phyloP scores from a whole-genome alignment of 1,284 basidiomycete genomes.

The Neonothopanus nambi region DNA sequence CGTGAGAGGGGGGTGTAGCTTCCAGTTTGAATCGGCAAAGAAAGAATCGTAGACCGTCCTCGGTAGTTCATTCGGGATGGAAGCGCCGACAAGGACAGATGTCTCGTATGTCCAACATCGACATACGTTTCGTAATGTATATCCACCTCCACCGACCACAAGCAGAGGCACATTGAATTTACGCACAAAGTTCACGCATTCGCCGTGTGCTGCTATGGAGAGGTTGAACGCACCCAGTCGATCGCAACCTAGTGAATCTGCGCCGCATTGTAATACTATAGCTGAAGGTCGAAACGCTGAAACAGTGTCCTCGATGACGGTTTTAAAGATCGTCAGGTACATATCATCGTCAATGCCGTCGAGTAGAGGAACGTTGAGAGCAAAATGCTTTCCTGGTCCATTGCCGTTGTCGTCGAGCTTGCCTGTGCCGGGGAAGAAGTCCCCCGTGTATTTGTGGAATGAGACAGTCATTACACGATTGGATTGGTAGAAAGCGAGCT shows the following conservation, averaged over 20 bases:
- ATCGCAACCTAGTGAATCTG: slow-evolving; percentile 94
- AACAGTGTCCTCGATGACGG: slow-evolving; percentile 93
- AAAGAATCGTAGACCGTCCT: slow-evolving; percentile 91
- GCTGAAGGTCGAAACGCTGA: slow-evolving; percentile 86
- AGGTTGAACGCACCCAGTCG: slow-evolving; percentile 96
- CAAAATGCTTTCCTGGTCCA: slow-evolving; percentile 91
- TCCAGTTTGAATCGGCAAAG: slow-evolving; percentile 89
- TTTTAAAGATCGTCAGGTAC: slow-evolving; percentile 95
- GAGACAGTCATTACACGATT: slow-evolving; percentile 98
- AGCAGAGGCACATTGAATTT: slow-evolving; percentile 89
- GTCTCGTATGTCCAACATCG: slow-evolving; percentile 99
- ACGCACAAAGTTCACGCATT: slow-evolving; percentile 96
- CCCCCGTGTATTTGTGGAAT: slow-evolving; percentile 98
- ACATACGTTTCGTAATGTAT: slow-evolving; percentile 94
- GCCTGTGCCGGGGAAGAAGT: slow-evolving; percentile 97
- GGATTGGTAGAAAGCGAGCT: slow-evolving; percentile 96
- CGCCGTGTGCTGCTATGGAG: slow-evolving; percentile 98
- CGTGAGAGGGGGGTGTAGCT: slow-evolving; percentile 90
- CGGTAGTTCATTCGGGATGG: slow-evolving; percentile 86
- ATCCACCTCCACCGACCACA: slow-evolving; percentile 93
- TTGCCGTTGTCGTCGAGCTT: slow-evolving; percentile 90
- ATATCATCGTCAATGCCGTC: slow-evolving; percentile 98
- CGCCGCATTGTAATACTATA: slow-evolving; percentile 97
- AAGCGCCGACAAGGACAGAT: slow-evolving; percentile 84
- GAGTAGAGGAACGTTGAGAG: slow-evolving; percentile 91